Conservation (phyloP, 345 rosid genomes). For the Carallia pectinifolia region DNA sequence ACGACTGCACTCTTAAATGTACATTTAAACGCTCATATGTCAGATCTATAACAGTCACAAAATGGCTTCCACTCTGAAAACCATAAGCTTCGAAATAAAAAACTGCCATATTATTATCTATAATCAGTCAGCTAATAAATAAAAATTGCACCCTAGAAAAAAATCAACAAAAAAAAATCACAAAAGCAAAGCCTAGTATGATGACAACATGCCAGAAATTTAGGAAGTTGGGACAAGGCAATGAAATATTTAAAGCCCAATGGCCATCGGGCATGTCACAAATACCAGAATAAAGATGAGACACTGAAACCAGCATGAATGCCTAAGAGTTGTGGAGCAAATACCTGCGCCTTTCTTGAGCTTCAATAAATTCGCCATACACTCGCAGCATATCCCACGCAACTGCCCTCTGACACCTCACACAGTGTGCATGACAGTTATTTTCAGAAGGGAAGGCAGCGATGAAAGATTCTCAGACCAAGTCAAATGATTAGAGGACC, state of each 20-base stretch:
- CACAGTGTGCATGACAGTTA: neutral
- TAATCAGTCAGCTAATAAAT: neutral
- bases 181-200: neutral
- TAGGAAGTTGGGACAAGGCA: neutral
- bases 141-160: neutral
- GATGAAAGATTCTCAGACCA: neutral
- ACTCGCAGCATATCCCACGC: constrained; percentile 98
- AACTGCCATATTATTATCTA: neutral
- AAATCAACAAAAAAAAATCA: neutral
- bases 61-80: neutral
- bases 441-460: neutral
- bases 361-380: constrained; percentile 72
- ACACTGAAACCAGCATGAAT: neutral
- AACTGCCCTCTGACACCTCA: constrained; percentile 59
- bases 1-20: neutral
- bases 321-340: constrained; percentile 12
- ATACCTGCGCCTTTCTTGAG: constrained; percentile 84
- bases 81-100: neutral
- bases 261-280: neutral
- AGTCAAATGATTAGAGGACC: constrained; percentile 7
- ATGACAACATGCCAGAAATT: neutral
- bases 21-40: no score
- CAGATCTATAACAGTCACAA: neutral
- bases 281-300: neutral
- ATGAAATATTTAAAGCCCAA: neutral